Percentiles rank a stretch among this genome's conserved stretches.
phyloP scores from a whole-genome alignment of 129 eudicot genomes.

The Tagetes patula region DNA sequence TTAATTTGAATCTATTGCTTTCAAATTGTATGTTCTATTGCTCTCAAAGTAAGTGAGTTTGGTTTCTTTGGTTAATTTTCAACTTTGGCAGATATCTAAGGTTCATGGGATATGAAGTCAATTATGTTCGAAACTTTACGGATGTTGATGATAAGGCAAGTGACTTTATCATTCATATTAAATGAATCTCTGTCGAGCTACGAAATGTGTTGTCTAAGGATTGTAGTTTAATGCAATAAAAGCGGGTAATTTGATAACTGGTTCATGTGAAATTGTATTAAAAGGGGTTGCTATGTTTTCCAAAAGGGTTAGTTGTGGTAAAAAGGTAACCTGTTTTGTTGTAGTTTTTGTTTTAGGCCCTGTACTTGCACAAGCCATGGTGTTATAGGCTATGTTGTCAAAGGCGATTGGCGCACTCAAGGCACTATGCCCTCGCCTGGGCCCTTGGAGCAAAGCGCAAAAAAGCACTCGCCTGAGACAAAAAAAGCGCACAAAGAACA shows the following conservation, averaged over 20 bases:
- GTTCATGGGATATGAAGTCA: constrained; percentile 82
- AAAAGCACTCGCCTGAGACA: too few species aligned
- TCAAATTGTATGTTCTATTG: background rate
- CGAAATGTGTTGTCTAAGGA: background rate
- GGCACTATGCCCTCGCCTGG: too few species aligned
- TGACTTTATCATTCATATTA: background rate
- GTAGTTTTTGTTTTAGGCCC: background rate
- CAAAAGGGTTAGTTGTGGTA: background rate
- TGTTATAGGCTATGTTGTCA: too few species aligned
- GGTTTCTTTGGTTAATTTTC: constrained; percentile 3
- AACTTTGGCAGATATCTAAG: constrained; percentile 82
- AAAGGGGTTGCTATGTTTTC: background rate
- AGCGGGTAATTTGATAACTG: background rate
- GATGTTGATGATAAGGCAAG: constrained; percentile 95
- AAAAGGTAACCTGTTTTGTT: background rate
- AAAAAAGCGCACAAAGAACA: too few species aligned
- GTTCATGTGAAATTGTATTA: background rate
- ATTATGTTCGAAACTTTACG: constrained; percentile 84
- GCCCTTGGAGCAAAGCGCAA: too few species aligned
- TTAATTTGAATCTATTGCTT: background rate
- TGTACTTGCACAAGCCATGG: background rate
- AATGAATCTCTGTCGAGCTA: background rate
- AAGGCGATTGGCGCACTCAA: too few species aligned
- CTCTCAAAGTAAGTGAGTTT: background rate
- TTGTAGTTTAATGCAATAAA: constrained; percentile 1